Conservation (phyloP, 352 stramenopile genomes). For the Stramenopiles sp. region DNA sequence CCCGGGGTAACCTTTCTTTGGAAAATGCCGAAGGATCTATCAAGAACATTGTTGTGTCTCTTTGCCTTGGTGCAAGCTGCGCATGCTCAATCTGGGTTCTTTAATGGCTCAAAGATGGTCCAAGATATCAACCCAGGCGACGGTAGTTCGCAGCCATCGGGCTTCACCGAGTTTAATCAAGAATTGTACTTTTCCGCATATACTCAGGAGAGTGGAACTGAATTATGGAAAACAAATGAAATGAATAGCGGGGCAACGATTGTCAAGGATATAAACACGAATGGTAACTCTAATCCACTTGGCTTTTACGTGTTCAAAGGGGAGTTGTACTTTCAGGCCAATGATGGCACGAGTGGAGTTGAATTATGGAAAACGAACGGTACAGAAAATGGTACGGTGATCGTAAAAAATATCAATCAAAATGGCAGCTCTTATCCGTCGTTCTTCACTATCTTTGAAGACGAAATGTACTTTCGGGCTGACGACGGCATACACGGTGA, state of each 20-base stretch:
- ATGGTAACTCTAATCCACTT: slow-evolving; percentile 32
- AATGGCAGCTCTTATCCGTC: slow-evolving; percentile 34
- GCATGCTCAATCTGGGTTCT: too few relatives aligned
- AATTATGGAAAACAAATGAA: slow-evolving; percentile 52
- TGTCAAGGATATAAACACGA: slow-evolving; percentile 35
- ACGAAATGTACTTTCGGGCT: too few relatives aligned
- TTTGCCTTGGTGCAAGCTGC: too few relatives aligned
- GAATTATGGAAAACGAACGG: slow-evolving; percentile 22
- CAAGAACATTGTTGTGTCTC: too few relatives aligned
- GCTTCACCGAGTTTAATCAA: slow-evolving; percentile 30
- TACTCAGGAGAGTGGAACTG: slow-evolving; percentile 39
- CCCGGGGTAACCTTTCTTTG: too few relatives aligned
- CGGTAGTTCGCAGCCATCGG: slow-evolving; percentile 35
- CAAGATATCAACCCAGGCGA: neutral
- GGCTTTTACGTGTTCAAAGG: slow-evolving; percentile 29
- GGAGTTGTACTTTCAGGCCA: slow-evolving; percentile 26
- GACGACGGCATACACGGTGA: neutral
- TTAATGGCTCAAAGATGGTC: slow-evolving; percentile 24
- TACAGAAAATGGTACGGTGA: slow-evolving; percentile 25
- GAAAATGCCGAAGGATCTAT: too few relatives aligned
- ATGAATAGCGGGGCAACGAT: slow-evolving; percentile 11
- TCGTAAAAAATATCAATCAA: slow-evolving; percentile 40
- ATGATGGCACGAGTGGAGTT: slow-evolving; percentile 20
- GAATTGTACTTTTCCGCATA: slow-evolving; percentile 48
- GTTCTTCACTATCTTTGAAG: slow-evolving; percentile 40